Conservation (phyloP, 176 grass and related monocot genomes). For the Zoysia japonica region DNA sequence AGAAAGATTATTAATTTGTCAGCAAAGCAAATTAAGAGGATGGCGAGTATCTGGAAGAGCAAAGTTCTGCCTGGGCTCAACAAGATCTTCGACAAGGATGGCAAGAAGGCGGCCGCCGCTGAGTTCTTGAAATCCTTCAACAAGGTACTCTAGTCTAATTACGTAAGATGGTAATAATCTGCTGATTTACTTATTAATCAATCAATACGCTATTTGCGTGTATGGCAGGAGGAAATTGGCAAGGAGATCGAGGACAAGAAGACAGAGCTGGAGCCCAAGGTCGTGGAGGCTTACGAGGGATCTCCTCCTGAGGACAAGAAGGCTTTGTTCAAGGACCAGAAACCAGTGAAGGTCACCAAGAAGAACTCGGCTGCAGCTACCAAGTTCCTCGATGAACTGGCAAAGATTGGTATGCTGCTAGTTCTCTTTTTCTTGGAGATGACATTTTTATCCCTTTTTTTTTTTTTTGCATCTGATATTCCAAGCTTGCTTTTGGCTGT, state of each 20-base stretch:
- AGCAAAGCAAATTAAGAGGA: slow-evolving; percentile 1
- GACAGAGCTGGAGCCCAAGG: slow-evolving; percentile 77
- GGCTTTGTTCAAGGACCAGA: slow-evolving; percentile 62
- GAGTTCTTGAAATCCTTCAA: slow-evolving; percentile 79
- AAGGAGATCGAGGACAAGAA: slow-evolving; percentile 92
- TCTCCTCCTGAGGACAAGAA: slow-evolving; percentile 53
- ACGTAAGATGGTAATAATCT: too few species aligned
- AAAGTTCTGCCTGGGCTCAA: slow-evolving; percentile 60
- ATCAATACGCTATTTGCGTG: background rate
- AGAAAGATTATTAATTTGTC: too few species aligned
- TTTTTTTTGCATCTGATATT: too few species aligned
- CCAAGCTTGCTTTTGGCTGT: too few species aligned
- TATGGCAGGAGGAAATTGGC: slow-evolving; percentile 60
- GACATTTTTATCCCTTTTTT: too few species aligned
- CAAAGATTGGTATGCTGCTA: slow-evolving; percentile 52
- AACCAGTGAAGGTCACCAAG: slow-evolving; percentile 55
- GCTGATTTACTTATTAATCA: too few species aligned
- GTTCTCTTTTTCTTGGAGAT: too few species aligned
- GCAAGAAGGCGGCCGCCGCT: slow-evolving; percentile 70
- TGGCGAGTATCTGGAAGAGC: slow-evolving; percentile 58
- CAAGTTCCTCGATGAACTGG: slow-evolving; percentile 69
- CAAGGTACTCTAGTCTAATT: slow-evolving; percentile 43
- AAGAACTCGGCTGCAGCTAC: slow-evolving; percentile 54
- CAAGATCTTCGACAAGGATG: slow-evolving; percentile 79
- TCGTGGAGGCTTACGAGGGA: slow-evolving; percentile 66